Evolutionary conservation across 352 stramenopile species (phyloP).

Genomic region (Phytophthora litchii): DNA sequence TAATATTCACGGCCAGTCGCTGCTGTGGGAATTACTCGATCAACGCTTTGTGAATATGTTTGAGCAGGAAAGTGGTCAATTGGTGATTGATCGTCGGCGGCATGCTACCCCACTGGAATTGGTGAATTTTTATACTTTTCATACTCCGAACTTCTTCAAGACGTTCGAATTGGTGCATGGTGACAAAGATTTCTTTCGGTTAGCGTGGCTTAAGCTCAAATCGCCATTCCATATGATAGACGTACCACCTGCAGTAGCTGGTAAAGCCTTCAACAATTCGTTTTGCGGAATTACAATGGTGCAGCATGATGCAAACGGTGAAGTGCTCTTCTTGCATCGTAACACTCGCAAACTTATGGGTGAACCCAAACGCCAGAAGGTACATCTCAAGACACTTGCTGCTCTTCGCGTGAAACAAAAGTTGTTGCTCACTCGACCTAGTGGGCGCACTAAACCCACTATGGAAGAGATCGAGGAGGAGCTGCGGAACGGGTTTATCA

Average conservation of each 20-base stretch:
- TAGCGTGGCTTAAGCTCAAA: slow-evolving; percentile 60
- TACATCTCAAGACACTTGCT: slow-evolving; percentile 14
- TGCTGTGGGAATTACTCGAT: slow-evolving; percentile 62
- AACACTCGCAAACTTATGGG: slow-evolving; percentile 50
- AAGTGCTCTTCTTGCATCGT: slow-evolving; percentile 60
- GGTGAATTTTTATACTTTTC: slow-evolving; percentile 55
- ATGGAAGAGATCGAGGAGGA: slow-evolving; percentile 24
- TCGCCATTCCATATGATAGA: slow-evolving; percentile 56
- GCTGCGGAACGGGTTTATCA: slow-evolving; percentile 8
- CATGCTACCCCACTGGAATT: slow-evolving; percentile 39
- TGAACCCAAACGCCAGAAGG: slow-evolving; percentile 14
- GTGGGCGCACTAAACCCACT: slow-evolving; percentile 10
- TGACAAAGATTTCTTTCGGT: slow-evolving; percentile 69
- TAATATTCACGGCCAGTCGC: slow-evolving; percentile 55
- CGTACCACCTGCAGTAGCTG: slow-evolving; percentile 46
- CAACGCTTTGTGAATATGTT: slow-evolving; percentile 64
- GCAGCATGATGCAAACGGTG: slow-evolving; percentile 42
- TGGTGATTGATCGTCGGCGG: slow-evolving; percentile 54
- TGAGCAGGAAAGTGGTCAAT: slow-evolving; percentile 70
- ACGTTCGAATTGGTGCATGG: slow-evolving; percentile 45
- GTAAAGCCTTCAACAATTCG: slow-evolving; percentile 37
- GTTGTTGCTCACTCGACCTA: slow-evolving; percentile 8
- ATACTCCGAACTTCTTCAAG: slow-evolving; percentile 42
- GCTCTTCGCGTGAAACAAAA: slow-evolving; percentile 25
- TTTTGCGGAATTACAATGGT: slow-evolving; percentile 68